Base-by-base conservation (phyloP, 2,329 filamentous ascomycete genomes). In the Zymoseptoria tritici region DNA sequence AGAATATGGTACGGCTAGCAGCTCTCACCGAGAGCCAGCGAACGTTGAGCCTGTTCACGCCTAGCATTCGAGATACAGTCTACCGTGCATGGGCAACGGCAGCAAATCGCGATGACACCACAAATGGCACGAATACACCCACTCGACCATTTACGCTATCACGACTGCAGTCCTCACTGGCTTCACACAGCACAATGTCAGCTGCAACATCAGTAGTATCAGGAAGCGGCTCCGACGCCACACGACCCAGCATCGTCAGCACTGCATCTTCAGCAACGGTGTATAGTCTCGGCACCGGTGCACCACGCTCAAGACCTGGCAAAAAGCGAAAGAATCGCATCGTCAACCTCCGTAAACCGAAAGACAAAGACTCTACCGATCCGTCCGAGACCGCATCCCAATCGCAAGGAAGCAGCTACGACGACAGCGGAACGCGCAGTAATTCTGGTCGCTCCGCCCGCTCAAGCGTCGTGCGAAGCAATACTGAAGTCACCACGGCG, bases 71-170 rank as follows among this genome's bases (percentile, higher is more conserved):
- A 56, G 91, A 97, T 73, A 90, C 90, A 3, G 88, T 97, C 24
- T 97, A 96, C 74, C 85, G 94, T 61, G 94, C 93, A 31, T 96
- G 92, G 90, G 90, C 93, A 16, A 89, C 89, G 49, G 85, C 87
- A 42, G 81, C 84, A 55, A 91, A 96, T 62, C 81, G 85, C 60
- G 80, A 80, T 51, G 89, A 94, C 64, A 46, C 64, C 8, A 61
- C 72, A 70, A 49, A 72, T 78, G 21, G 77, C 16, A 63, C 70
- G 6, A 69, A 66, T 29, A 77, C 77, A 16, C 76, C 77, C 7
- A 71, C 71, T 4, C 75, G 77, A 58, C 73, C 73, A 54, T 74
- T 75, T 9, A 78, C 76, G 20, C 65, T 81, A 3, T 79, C 78
- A 4, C 71, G 78, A 56, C 75, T 80, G 60, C 77, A 80, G 49